A percentile compares a stretch with the other conserved stretches of the same genome.
phyloP scores from a whole-genome alignment of 257 asterid species.

The Solanum infundibuliforme region DNA sequence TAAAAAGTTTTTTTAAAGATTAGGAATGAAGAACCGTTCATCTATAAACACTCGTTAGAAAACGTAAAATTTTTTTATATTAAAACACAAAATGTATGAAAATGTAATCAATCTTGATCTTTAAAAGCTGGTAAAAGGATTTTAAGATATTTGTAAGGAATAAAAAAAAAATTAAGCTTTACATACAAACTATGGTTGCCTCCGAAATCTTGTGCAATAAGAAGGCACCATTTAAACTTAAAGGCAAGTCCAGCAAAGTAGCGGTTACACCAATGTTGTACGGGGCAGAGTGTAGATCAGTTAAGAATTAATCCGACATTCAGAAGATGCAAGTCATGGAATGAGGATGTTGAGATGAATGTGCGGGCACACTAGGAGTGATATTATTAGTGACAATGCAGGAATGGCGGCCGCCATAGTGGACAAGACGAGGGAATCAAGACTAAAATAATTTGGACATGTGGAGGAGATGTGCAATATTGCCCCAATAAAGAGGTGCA shows the following conservation, averaged over 20 bases:
- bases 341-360: neutral
- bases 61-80: no score
- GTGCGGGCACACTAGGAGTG: neutral
- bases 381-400: neutral
- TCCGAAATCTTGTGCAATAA: neutral
- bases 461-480: neutral
- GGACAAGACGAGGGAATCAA: neutral
- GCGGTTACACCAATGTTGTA: neutral
- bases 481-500: neutral
- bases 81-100: neutral
- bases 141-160: no score
- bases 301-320: no score
- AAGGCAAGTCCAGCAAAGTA: neutral
- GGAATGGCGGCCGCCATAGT: neutral
- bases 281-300: neutral
- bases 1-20: neutral
- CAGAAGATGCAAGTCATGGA: accelerated
- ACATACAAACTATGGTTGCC: neutral
- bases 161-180: neutral
- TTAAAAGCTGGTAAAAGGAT: no score
- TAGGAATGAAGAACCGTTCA: neutral
- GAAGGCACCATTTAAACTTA: neutral
- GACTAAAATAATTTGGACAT: neutral
- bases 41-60: neutral
- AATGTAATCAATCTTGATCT: no score